Evolutionary conservation across 352 stramenopile genomes (phyloP), one percentile per base, ranked within the genome.

Genomic region (Hyaloperonospora brassicae): DNA sequence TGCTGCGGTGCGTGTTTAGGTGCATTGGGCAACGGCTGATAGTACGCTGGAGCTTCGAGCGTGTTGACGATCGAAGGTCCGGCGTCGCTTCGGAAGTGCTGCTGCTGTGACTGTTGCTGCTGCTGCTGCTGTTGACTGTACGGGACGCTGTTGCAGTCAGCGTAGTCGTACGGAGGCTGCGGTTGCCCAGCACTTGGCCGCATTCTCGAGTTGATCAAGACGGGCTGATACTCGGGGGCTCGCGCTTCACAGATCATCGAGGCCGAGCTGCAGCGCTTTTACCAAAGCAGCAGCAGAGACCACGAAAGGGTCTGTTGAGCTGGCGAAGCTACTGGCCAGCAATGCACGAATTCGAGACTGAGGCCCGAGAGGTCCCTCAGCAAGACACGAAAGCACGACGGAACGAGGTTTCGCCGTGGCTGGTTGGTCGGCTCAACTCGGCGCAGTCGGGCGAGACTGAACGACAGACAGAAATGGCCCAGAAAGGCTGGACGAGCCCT

Each of bases 191-290:
- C 42, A 57, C 51, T 59, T 61, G 62, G 62, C 59, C 66, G 63
- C 63, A 72, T 72, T 46, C 54, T 67, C 23, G 52, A 62, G 65
- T 68, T 64, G 59, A 66, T 72, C 55, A 71, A 71, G 63, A 41
- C 39, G 57, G 63, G 23, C 51, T 68, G 55, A 72, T 68, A 65
- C 47, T 62, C 49, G 67, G 59, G 41, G 40, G 47, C 24, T 58
- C 48, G 62, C 6, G 17, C 47, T 44, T 70, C 62, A 70, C 53
- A 70, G 67, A 70, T 70, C 62, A 70, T 70, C 57, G 57, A 59
- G 30, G 39, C 39, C 39, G 39, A 31, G 10, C 7, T 10, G 22
- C 42, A 47, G 42, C 23, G 42, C 42, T 39, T 44, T 36, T 12
- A 58, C 43, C 38, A 25, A 6, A 45, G 17, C 17, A 50, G 34